phyloP scores from a whole-genome alignment of 2,329 filamentous ascomycete genomes.

The Colletotrichum shisoi region DNA sequence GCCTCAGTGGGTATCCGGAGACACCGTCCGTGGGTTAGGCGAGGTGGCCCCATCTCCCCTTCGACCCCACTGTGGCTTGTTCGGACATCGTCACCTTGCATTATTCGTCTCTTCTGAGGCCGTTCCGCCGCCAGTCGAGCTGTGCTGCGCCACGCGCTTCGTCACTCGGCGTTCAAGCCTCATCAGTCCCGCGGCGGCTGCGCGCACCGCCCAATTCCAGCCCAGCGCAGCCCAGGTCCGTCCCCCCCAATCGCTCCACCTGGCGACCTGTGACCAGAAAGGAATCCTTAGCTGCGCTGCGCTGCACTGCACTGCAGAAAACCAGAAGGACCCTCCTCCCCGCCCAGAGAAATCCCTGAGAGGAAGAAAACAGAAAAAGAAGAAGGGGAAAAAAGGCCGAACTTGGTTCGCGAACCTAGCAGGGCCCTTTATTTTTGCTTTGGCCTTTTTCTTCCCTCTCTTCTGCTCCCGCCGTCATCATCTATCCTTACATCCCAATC shows the following conservation, averaged over 20 bases:
- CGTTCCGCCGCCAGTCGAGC: background rate
- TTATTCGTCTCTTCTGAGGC: background rate
- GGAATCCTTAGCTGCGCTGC: slow-evolving; percentile 1
- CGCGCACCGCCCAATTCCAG: background rate
- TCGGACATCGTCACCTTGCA: slow-evolving; percentile 12
- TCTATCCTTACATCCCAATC: slow-evolving; percentile 11
- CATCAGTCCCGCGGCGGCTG: background rate
- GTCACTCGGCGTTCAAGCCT: slow-evolving; percentile 26
- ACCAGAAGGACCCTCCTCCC: slow-evolving; percentile 16
- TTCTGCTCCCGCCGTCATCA: slow-evolving; percentile 7
- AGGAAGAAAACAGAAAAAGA: slow-evolving; percentile 3
- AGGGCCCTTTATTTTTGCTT: slow-evolving; percentile 5
- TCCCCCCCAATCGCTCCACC: background rate
- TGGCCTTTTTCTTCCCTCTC: background rate
- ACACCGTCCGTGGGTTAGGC: slow-evolving; percentile 2
- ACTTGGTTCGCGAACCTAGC: too few species aligned
- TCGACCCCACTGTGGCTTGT: slow-evolving; percentile 31
- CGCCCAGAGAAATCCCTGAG: slow-evolving; percentile 14
- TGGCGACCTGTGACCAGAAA: slow-evolving; percentile 8
- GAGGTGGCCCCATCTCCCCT: slow-evolving; percentile 16
- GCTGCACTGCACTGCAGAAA: slow-evolving; percentile 1
- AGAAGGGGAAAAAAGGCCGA: background rate
- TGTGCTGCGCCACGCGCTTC: slow-evolving; percentile 17
- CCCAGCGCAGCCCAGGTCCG: background rate
- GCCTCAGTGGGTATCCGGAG: slow-evolving; percentile 9